Evolutionary conservation across 495 filamentous ascomycete genomes (phyloP).

Genomic region (Penicillium cataractarum): DNA sequence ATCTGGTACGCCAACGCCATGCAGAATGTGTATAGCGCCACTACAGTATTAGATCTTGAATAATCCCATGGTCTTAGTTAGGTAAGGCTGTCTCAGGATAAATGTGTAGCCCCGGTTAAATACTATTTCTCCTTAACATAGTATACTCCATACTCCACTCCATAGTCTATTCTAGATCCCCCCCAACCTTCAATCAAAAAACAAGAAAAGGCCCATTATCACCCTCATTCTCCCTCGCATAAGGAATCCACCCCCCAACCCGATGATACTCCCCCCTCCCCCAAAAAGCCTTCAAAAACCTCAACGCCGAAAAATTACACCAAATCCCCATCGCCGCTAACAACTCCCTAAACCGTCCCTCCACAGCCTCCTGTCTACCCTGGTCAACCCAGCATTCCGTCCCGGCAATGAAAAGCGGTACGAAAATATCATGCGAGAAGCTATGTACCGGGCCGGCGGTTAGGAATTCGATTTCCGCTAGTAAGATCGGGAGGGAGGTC

Average conservation of each 20-base stretch:
- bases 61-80: not conserved
- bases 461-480: constrained; percentile 6
- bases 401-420: constrained; percentile 12
- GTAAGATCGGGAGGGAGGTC: not conserved
- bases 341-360: not conserved
- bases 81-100: not conserved
- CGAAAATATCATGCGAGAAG: constrained; percentile 13
- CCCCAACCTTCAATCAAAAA: too few species aligned
- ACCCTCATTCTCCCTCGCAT: constrained; percentile 2
- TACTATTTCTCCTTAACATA: not conserved
- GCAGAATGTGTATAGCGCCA: not conserved
- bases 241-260: constrained; percentile 6
- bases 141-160: too few species aligned
- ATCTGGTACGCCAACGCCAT: not conserved
- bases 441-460: constrained; percentile 10
- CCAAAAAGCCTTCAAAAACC: constrained; percentile 11
- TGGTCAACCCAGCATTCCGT: constrained; percentile 2
- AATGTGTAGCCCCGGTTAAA: not conserved
- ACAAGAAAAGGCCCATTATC: constrained; percentile 14
- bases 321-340: constrained; percentile 6
- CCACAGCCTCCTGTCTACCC: not conserved
- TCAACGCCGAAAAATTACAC: constrained; percentile 8
- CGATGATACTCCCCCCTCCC: not conserved
- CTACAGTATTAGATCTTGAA: not conserved
- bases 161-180: too few species aligned